Base-by-base conservation (phyloP, 2,329 filamentous ascomycete genomes). In the Colletotrichum tropicale region DNA sequence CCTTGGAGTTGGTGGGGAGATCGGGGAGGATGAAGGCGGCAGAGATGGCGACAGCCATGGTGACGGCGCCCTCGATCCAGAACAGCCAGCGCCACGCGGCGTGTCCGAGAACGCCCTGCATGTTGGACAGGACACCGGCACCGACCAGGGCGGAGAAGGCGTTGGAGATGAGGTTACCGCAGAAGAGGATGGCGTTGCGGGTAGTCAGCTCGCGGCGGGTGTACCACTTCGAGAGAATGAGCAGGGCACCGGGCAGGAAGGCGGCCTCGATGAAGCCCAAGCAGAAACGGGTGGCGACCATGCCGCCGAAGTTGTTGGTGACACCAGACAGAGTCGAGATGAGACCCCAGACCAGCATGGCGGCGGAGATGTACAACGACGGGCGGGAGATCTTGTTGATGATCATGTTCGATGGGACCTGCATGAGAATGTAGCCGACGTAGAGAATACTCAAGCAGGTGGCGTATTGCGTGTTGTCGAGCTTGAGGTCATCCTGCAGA, bases 171-270 rank as follows among this genome's bases (percentile, higher is more conserved):
- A 91, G 87, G 79, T 91, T 91, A 3, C 90, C 89, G 76, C 89
- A 89, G 82, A 91, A 92, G 26, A 92, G 82, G 34, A 92, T 87
- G 71, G 90, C 89, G 78, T 91, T 91, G 67, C 90, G 84, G 70
- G 84, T 83, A 16, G 88, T 87, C 76, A 92, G 79, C 82, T 91
- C 90, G 66, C 89, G 88, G 64, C 91, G 87, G 2, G 92, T 93
- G 82, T 94, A 94, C 89, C 92, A 94, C 78, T 93, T 91, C 0
- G 90, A 92, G 24, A 94, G 86, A 61, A 93, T 90, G 58, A 93
- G 86, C 13, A 93, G 86, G 0, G 90, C 90, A 56, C 92, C 92
- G 0, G 92, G 92, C 30, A 93, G 85, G 81, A 93, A 93, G 2
- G 91, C 91, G 0, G 92, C 92, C 81, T 93, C 91, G 66, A 92